Evolutionary conservation across 1,139 yeast genomes (phyloP).

Genomic region (Yamadazyma blattariae): DNA sequence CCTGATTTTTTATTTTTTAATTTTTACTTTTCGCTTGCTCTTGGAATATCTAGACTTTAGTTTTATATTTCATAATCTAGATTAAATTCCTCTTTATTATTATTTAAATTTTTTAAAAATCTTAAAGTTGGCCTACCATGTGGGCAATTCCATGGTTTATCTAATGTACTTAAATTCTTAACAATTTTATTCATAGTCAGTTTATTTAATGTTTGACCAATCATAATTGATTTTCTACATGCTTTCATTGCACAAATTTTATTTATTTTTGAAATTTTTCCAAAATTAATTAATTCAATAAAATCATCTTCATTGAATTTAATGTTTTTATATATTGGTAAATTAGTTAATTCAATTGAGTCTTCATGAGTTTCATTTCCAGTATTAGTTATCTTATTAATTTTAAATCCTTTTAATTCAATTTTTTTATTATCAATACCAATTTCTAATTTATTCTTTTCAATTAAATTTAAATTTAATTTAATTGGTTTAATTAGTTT

Average conservation of each 20-base stretch:
- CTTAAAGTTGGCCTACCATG: constrained; percentile 98
- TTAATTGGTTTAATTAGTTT: constrained; percentile 64
- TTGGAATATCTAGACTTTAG: too few relatives aligned
- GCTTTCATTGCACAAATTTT: constrained; percentile 92
- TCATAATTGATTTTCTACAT: constrained; percentile 90
- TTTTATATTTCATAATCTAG: constrained; percentile 3
- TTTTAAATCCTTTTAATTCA: constrained; percentile 70
- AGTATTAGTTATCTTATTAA: too few relatives aligned
- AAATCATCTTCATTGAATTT: constrained; percentile 69
- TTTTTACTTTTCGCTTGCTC: too few relatives aligned
- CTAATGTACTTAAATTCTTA: constrained; percentile 61
- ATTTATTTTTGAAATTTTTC: constrained; percentile 57
- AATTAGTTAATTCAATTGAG: constrained; percentile 47
- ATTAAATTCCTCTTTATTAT: not conserved
- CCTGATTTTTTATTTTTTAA: too few relatives aligned
- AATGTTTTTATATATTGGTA: constrained; percentile 73
- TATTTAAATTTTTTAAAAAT: constrained; percentile 42
- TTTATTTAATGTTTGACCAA: constrained; percentile 66
- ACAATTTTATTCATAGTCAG: constrained; percentile 69
- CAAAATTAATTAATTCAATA: constrained; percentile 57
- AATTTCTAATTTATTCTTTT: constrained; percentile 61
- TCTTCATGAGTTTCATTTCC: too few relatives aligned
- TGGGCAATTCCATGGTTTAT: constrained; percentile 98
- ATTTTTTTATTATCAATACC: constrained; percentile 52
- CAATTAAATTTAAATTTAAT: constrained; percentile 71